Conservation (phyloP, 306 rosid genomes). For the Cicer judaicum region DNA sequence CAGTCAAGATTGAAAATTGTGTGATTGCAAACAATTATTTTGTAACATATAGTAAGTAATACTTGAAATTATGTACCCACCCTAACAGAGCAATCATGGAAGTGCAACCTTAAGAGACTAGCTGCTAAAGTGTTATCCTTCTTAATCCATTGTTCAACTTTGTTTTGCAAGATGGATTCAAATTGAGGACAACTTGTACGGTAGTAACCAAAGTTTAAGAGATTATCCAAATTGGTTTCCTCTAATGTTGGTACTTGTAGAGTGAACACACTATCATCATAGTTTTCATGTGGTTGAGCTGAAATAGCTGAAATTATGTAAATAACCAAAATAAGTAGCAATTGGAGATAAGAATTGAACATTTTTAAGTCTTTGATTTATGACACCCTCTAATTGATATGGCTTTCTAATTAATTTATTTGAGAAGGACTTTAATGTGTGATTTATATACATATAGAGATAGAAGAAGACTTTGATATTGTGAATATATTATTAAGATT, state of each 20-base stretch:
- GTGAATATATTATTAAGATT: constrained; percentile 26
- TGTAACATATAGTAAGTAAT: not conserved
- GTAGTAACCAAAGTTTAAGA: constrained; percentile 61
- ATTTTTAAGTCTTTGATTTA: not conserved
- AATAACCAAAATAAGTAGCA: constrained; percentile 48
- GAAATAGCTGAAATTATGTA: constrained; percentile 43
- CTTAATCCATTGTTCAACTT: constrained; percentile 59
- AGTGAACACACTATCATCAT: constrained; percentile 25
- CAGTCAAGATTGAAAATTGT: too few species aligned
- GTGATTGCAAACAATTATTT: not conserved
- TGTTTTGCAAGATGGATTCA: constrained; percentile 61
- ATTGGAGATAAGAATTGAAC: constrained; percentile 40
- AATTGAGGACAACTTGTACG: constrained; percentile 63
- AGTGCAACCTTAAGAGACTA: constrained; percentile 74
- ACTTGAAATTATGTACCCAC: constrained; percentile 54
- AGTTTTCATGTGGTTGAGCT: constrained; percentile 22
- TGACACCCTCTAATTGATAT: constrained; percentile 1
- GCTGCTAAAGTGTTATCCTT: constrained; percentile 68
- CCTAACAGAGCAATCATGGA: constrained; percentile 84
- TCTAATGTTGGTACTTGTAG: constrained; percentile 55
- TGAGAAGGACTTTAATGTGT: constrained; percentile 14
- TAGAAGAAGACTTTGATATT: constrained; percentile 42
- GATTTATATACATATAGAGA: not conserved
- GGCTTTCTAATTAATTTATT: not conserved
- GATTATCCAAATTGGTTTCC: constrained; percentile 51